Base-by-base conservation (phyloP, 805 yeast species). In the Grigorovia jiainica region DNA sequence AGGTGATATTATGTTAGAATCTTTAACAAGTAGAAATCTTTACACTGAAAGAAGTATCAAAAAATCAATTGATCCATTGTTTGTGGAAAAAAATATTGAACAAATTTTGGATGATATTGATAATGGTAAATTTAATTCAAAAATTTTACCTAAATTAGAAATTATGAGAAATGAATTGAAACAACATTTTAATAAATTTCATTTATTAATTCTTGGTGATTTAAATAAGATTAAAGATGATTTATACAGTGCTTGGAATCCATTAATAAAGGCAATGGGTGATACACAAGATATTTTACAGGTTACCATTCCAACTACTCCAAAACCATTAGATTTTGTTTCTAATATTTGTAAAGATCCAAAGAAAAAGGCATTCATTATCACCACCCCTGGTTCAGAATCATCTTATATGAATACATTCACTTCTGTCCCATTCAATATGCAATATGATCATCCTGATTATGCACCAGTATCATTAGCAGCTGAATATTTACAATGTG, bases 311-410 rank as follows among this genome's bases (percentile, higher is more conserved):
- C 62, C 58, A 13, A 56, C 67, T 5, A 53, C 78, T 7, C 86
- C 87, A 13, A 69, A 76, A 15, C 66, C 84, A 3, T 60, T 65
- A 38, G 64, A 71, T 5, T 73, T 74, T 34, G 65, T 73, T 32
- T 77, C 92, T 2, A 64, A 66, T 2, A 53, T 73, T 4, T 95
- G 95, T 32, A 46, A 53, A 17, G 44, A 54, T 0, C 77, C 85
- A 36, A 57, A 65, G 2, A 49, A 49, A 24, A 68, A 71, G 34
- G 90, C 92, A 0, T 68, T 64, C 46, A 65, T 90, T 34, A 71
- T 82, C 1, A 71, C 84, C 0, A 77, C 87, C 1, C 89, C 97
- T 4, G 87, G 92, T 0, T 79, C 94, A 0, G 95, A 87, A 48
- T 81, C 95, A 0, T 73, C 90, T 4, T 83, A 76, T 54, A 65